A percentile compares a stretch with the other conserved stretches of the same genome.
These are phyloP conservation scores for Malassezia sympodialis DNA, from an alignment of 1,284 basidiomycete genomes.

Conservation along the genomic window DNA sequence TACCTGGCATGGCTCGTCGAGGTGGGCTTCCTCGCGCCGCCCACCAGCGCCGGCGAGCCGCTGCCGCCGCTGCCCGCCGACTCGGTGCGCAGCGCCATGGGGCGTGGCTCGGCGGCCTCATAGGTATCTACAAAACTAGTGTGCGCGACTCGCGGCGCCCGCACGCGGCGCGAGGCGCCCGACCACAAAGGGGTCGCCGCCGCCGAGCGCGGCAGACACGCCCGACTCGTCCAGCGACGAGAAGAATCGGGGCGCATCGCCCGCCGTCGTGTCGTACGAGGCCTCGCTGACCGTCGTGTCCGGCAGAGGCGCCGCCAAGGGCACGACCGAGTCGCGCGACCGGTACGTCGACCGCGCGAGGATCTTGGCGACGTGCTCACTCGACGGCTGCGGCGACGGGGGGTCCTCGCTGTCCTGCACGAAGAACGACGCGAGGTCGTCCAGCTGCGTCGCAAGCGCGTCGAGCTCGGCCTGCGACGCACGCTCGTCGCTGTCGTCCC, in stretches of 20 bases:
- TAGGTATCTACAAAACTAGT: not conserved
- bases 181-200: not conserved
- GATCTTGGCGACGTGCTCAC: conserved; percentile 34
- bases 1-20: conserved; percentile 91
- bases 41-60: conserved; percentile 5
- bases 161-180: not conserved
- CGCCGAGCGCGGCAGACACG: not conserved
- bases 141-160: not conserved
- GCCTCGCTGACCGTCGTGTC: not conserved
- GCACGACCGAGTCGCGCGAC: conserved; percentile 12
- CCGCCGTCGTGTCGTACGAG: not conserved
- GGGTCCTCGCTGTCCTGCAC: conserved; percentile 28
- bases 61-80: conserved; percentile 31
- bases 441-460: conserved; percentile 40
- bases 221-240: not conserved
- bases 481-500: not conserved
- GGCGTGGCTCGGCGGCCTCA: conserved; percentile 36
- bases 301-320: not conserved
- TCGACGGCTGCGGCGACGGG: conserved; percentile 17
- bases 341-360: conserved; percentile 22
- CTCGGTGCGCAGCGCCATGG: conserved; percentile 37
- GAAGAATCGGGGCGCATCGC: not conserved
- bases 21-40: conserved; percentile 62
- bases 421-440: conserved; percentile 43
- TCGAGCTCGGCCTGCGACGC: conserved; percentile 23